Evolutionary conservation across 2,329 filamentous ascomycete species (phyloP), one percentile per base, ranked within the genome.

Genomic region (Stagonosporopsis chrysanthemi): DNA sequence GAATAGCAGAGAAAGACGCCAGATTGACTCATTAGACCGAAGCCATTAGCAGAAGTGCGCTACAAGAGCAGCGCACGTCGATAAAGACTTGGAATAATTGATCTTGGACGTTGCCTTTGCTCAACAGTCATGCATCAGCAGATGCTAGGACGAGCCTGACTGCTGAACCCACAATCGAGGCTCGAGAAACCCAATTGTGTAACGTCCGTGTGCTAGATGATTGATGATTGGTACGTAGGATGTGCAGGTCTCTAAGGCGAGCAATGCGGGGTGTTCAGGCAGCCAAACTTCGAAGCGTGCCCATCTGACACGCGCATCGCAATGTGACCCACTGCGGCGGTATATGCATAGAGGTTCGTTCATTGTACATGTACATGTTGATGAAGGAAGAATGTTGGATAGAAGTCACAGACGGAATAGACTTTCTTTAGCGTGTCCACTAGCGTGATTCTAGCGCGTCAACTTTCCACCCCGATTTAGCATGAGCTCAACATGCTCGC

Each of bases 21-120:
- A 74, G 69, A 71, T 66, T 67, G 64, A 53, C 71, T 72, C 71
- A 63, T 55, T 56, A 60, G 38, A 26, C 43, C 57, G 31, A 52
- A 49, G 49, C 45, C 53, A 47, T 22, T 48, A 42, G 43, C 11
- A 52, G 47, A 47, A 46, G 52, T 35, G 23, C 47, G 55, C 61
- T 29, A 61, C 49, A 61, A 52, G 47, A 60, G 63, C 65, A 54
- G 57, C 58, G 40, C 33, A 49, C 26, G 17, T 29, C 54, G 40
- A 22, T 31, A 36, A 26, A 58, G 38, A 49, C 50, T 47, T 19
- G 43, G 49, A 51, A 42, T 58, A 57, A 48, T 73, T 68, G 24
- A 52, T 75, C 55, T 75, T 24, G 73, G 71, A 69, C 62, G 62
- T 61, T 69, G 73, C 73, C 73, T 75, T 75, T 75, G 71, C 65